phyloP scores from a whole-genome alignment of 495 filamentous ascomycete species.

The Neurospora sp. region DNA sequence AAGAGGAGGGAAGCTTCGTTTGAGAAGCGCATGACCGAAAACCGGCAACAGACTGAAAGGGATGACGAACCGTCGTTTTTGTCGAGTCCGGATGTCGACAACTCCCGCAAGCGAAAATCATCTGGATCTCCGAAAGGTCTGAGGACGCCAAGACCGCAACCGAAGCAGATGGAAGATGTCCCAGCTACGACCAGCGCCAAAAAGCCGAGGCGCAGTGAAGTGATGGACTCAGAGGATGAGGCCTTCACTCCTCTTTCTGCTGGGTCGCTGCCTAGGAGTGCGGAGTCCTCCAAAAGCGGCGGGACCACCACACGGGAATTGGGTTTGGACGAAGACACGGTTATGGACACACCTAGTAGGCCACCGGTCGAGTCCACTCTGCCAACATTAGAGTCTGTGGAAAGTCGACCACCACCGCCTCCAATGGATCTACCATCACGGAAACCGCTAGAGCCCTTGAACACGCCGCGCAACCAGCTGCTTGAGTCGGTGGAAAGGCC shows the following conservation, averaged over 20 bases:
- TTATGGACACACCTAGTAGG: slow-evolving; percentile 1
- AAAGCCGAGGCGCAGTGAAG: slow-evolving; percentile 14
- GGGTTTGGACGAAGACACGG: slow-evolving; percentile 7
- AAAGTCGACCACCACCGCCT: background rate
- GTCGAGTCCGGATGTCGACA: background rate
- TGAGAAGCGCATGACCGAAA: background rate
- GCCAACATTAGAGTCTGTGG: background rate
- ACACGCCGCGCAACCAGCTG: background rate
- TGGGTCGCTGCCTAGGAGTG: background rate
- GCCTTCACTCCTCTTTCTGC: slow-evolving; percentile 19
- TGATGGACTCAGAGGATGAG: slow-evolving; percentile 45
- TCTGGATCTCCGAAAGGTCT: background rate
- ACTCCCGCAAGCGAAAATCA: background rate
- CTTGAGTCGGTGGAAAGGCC: background rate
- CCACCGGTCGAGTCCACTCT: background rate
- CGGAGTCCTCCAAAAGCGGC: background rate
- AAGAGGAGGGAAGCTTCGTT: background rate
- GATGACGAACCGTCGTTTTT: background rate
- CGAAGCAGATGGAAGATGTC: background rate
- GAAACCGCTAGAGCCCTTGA: background rate
- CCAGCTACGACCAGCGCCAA: slow-evolving; percentile 3
- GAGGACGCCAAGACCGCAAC: background rate
- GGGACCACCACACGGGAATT: slow-evolving; percentile 4
- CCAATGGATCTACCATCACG: background rate
- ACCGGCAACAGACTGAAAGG: background rate